Evolutionary conservation across 306 rosid species (phyloP).

Genomic region (Macrotyloma uniflorum): DNA sequence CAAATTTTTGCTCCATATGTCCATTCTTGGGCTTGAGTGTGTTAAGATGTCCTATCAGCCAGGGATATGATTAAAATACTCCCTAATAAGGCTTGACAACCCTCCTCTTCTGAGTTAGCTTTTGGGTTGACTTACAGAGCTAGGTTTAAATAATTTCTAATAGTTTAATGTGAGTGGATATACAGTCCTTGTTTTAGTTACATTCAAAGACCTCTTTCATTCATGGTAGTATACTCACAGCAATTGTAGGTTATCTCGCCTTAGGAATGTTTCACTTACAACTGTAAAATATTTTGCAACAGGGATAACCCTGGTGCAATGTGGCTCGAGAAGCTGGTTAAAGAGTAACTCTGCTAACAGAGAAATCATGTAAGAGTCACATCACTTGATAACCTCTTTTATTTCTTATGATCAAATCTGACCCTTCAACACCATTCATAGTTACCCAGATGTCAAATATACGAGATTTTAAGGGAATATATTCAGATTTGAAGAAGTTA

Average conservation of each 20-base stretch:
- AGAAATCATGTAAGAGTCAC: slow-evolving; percentile 5
- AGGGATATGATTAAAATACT: not conserved
- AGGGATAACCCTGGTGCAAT: not conserved
- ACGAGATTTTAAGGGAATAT: slow-evolving; percentile 18
- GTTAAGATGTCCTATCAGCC: not conserved
- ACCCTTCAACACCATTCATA: slow-evolving; percentile 38
- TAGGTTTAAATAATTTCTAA: not conserved
- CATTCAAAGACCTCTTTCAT: not conserved
- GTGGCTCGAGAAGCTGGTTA: slow-evolving; percentile 20
- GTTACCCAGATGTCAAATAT: too few relatives aligned
- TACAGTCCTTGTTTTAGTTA: slow-evolving; percentile 4
- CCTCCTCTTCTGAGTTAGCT: not conserved
- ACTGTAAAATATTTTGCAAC: slow-evolving; percentile 20
- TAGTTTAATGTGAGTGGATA: slow-evolving; percentile 16
- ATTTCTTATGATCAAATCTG: slow-evolving; percentile 11
- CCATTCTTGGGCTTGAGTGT: not conserved
- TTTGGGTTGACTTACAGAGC: not conserved
- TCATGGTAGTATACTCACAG: slow-evolving; percentile 2
- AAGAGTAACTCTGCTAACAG: slow-evolving; percentile 27
- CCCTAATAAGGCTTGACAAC: not conserved
- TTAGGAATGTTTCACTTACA: slow-evolving; percentile 21
- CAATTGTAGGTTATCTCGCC: slow-evolving; percentile 1
- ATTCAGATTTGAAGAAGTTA: slow-evolving; percentile 22
- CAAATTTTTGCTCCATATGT: not conserved
- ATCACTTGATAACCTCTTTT: not conserved